Base-by-base conservation (phyloP, 2,329 filamentous ascomycete genomes). In the Arthrobotrys sinensis region DNA sequence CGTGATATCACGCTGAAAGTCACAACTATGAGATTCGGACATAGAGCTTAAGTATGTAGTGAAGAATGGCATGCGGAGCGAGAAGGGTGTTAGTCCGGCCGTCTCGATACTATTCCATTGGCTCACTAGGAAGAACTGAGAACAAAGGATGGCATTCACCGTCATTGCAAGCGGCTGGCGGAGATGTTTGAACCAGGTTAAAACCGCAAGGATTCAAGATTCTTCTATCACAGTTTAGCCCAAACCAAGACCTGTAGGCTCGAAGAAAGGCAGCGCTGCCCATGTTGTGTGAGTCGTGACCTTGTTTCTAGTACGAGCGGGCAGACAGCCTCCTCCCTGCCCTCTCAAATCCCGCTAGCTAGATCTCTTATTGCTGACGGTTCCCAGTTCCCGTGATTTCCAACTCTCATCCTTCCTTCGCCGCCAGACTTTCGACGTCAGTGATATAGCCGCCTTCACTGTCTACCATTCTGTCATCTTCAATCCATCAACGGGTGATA, bases 311-410 rank as follows among this genome's bases (percentile, higher is more conserved):
- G 24, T 28, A 36, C 48, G 65, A 57, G 53, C 38, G 52, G 28
- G 12, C 38, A 68, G 57, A 60, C 52, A 16, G 38, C 11, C 46
- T 52, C 52, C 52, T 55, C 55, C 66, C 52, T 69, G 66, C 62
- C 66, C 34, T 50, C 57, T 53, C 16, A 50, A 46, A 65, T 53
- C 50, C 28, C 52, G 57, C 70, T 63, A 46, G 65, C 70, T 53
- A 36, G 40, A 57, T 62, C 62, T 53, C 53, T 72, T 78, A 72
- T 63, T 72, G 67, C 62, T 78, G 67, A 72, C 75, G 45, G 62
- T 67, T 68, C 67, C 75, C 53, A 68, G 53, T 67, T 68, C 75
- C 75, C 75, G 75, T 78, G 75, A 78, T 78, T 70, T 78, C 52
- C 19, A 72, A 63, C 53, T 78, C 62, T 34, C 21, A 43, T 57